Evolutionary conservation across 2,329 filamentous ascomycete genomes (phyloP), one percentile per base, ranked within the genome.

Genomic region (Tolypocladium nubicola): DNA sequence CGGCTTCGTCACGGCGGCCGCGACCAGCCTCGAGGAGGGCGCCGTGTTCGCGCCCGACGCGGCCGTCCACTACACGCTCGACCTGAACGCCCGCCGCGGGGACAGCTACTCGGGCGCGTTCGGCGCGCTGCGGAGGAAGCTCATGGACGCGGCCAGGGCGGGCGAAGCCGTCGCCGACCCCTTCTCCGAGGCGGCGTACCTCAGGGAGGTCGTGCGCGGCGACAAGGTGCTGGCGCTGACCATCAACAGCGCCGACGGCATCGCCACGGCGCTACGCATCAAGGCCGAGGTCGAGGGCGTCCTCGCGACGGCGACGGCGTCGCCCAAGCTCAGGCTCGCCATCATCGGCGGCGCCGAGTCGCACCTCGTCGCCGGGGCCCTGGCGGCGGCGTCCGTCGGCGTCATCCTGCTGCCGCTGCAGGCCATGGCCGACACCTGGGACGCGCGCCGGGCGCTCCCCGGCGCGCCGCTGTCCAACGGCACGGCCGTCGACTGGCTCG

Each of bases 381-480:
- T 88, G 13, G 82, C 82, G 0, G 72, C 73, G 0, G 82, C 83
- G 0, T 62, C 73, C 1, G 80, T 85, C 0, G 76, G 80, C 58
- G 81, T 88, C 23, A 78, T 88, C 33, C 76, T 88, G 1, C 75
- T 79, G 0, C 84, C 84, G 1, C 67, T 85, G 14, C 78, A 82
- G 61, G 77, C 81, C 0, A 83, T 80, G 63, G 75, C 77, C 2
- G 68, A 66, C 3, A 68, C 66, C 0, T 88, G 85, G 85, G 83
- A 87, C 60, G 74, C 85, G 68, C 79, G 83, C 0, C 79, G 84
- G 2, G 78, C 82, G 0, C 72, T 88, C 13, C 79, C 82, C 0
- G 85, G 85, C 1, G 84, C 85, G 6, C 85, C 85, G 1, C 74
- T 88, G 0, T 85, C 84, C 0, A 85, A 86, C 62, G 83, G 84